Conservation (phyloP, 768 basidiomycete species). For the Omphalotus guepiniiformis region DNA sequence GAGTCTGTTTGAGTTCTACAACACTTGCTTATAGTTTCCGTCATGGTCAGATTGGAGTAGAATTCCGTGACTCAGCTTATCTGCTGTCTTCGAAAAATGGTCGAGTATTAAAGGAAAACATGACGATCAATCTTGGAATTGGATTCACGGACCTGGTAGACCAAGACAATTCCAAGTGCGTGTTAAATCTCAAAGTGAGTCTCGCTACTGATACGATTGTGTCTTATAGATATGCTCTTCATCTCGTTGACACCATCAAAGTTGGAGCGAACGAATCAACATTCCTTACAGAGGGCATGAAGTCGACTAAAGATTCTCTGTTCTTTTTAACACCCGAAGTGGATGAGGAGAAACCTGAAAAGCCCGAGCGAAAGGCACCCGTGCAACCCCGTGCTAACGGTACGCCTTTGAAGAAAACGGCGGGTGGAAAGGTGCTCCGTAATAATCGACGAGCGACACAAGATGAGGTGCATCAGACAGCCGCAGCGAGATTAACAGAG, state of each 20-base stretch:
- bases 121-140: slow-evolving; percentile 82
- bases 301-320: slow-evolving; percentile 79
- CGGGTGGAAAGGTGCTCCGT: slow-evolving; percentile 80
- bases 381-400: slow-evolving; percentile 56
- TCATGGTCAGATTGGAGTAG: slow-evolving; percentile 76
- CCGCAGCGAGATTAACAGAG: slow-evolving; percentile 73
- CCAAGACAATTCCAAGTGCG: slow-evolving; percentile 71
- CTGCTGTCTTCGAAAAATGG: slow-evolving; percentile 78
- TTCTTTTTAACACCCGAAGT: slow-evolving; percentile 74
- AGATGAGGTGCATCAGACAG: slow-evolving; percentile 77
- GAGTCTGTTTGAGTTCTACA: slow-evolving; percentile 8
- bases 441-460: slow-evolving; percentile 87
- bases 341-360: slow-evolving; percentile 55
- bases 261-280: slow-evolving; percentile 61
- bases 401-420: slow-evolving; percentile 65
- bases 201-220: neutral
- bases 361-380: slow-evolving; percentile 49
- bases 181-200: neutral
- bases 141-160: slow-evolving; percentile 85
- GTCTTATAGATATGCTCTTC: slow-evolving; percentile 80
- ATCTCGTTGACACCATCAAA: slow-evolving; percentile 85
- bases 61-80: slow-evolving; percentile 89
- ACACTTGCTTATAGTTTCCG: neutral
- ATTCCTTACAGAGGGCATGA: slow-evolving; percentile 81
- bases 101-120: slow-evolving; percentile 65